phyloP scores from a whole-genome alignment of 257 asterid genomes.

The Solanum piurae region DNA sequence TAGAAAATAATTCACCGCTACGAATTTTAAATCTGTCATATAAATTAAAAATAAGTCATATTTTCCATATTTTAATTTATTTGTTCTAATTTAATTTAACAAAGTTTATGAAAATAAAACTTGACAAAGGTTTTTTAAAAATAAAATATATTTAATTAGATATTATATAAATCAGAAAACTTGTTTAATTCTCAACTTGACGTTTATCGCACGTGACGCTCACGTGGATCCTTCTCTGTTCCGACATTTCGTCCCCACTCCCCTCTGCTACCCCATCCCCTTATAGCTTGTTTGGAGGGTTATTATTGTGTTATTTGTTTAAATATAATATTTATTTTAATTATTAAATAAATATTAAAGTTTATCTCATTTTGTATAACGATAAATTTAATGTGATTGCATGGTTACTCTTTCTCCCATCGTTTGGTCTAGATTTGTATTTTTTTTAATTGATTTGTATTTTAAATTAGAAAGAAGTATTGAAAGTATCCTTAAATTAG shows the following conservation, averaged over 20 bases:
- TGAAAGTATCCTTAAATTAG: no score
- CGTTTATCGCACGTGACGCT: background rate
- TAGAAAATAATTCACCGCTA: background rate
- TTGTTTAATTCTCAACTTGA: background rate
- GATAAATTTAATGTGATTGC: no score
- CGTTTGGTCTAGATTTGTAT: background rate
- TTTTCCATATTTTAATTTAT: background rate
- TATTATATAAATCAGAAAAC: no score
- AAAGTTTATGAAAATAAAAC: no score
- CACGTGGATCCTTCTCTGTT: background rate
- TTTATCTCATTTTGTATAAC: no score
- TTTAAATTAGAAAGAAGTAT: no score
- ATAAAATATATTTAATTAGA: no score
- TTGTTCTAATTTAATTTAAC: background rate
- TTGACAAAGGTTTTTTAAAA: rapidly evolving
- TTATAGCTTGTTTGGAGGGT: background rate
- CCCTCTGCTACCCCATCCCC: background rate
- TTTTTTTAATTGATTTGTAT: no score
- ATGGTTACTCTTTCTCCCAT: background rate
- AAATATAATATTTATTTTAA: background rate
- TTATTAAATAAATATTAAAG: no score
- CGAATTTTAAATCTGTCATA: background rate
- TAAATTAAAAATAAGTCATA: background rate
- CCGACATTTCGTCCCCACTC: background rate
- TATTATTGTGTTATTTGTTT: background rate